Evolutionary conservation across 805 yeast genomes (phyloP).

Genomic region (Jamesozyma gamospora): DNA sequence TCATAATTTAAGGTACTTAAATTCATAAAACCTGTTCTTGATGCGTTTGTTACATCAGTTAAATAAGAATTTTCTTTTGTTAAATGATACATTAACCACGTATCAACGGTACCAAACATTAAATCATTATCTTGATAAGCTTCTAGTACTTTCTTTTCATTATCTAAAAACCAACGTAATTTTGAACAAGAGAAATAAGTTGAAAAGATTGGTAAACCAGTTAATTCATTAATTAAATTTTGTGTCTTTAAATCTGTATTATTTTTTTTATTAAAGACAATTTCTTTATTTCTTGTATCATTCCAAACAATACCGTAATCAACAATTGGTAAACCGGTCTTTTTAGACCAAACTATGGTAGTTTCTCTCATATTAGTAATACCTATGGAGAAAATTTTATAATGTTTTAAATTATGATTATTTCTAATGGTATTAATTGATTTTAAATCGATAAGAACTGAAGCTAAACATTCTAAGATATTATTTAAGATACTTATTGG

Average conservation of each 20-base stretch:
- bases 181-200: slow-evolving; percentile 90
- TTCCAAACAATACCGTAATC: slow-evolving; percentile 91
- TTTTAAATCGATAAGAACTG: slow-evolving; percentile 48
- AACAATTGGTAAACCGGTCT: slow-evolving; percentile 72
- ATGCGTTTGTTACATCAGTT: slow-evolving; percentile 85
- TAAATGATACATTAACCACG: slow-evolving; percentile 84
- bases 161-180: slow-evolving; percentile 80
- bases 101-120: slow-evolving; percentile 89
- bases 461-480: slow-evolving; percentile 69
- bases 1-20: slow-evolving; percentile 69
- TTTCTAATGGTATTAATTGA: slow-evolving; percentile 42
- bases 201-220: slow-evolving; percentile 74
- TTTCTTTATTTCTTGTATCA: slow-evolving; percentile 74
- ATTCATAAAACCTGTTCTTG: slow-evolving; percentile 85
- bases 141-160: slow-evolving; percentile 53
- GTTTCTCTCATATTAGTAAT: slow-evolving; percentile 96
- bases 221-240: slow-evolving; percentile 47
- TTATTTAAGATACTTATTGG: slow-evolving; percentile 67
- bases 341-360: slow-evolving; percentile 75
- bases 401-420: slow-evolving; percentile 39
- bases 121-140: slow-evolving; percentile 68
- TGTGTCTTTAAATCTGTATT: slow-evolving; percentile 45
- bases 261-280: slow-evolving; percentile 50
- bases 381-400: slow-evolving; percentile 65
- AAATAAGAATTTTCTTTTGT: slow-evolving; percentile 61